These are phyloP conservation scores for Yarrowia sp. DNA, from an alignment of 805 yeast species.

Conservation along the genomic window DNA sequence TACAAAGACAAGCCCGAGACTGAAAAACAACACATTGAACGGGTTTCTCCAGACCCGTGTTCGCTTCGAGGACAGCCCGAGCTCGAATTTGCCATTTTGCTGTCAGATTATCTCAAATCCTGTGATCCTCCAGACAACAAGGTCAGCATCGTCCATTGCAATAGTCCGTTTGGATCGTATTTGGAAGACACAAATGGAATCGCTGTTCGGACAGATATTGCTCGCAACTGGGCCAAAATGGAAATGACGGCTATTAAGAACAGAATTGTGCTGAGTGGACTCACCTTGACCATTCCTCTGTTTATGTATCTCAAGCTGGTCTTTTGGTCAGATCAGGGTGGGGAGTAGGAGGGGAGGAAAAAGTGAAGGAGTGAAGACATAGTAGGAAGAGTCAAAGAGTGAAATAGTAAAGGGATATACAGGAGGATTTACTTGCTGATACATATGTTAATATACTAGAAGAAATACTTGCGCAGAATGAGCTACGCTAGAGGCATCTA, in stretches of 20 bases:
- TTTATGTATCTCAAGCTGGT: slow-evolving; percentile 11
- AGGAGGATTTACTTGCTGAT: no score
- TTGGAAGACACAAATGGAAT: neutral
- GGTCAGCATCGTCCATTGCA: neutral
- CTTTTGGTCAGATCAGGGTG: neutral
- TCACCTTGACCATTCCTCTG: neutral
- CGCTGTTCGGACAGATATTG: slow-evolving; percentile 6
- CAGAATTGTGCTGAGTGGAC: neutral
- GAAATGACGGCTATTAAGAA: slow-evolving; percentile 17
- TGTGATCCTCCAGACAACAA: neutral
- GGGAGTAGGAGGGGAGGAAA: no score
- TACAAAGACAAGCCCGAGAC: no score
- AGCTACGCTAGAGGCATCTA: no score
- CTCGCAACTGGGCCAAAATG: slow-evolving; percentile 21
- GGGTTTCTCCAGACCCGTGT: neutral
- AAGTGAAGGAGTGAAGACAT: no score
- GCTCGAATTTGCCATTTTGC: neutral
- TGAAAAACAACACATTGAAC: no score
- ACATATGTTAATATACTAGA: no score
- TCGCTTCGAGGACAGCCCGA: neutral
- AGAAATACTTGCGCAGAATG: no score
- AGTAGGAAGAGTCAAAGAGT: no score
- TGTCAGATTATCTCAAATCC: neutral
- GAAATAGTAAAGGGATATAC: no score
- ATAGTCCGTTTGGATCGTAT: slow-evolving; percentile 4